These are phyloP conservation scores for Amaranthus tricolor DNA, from an alignment of 179 eudicot species.

Conservation along the genomic window DNA sequence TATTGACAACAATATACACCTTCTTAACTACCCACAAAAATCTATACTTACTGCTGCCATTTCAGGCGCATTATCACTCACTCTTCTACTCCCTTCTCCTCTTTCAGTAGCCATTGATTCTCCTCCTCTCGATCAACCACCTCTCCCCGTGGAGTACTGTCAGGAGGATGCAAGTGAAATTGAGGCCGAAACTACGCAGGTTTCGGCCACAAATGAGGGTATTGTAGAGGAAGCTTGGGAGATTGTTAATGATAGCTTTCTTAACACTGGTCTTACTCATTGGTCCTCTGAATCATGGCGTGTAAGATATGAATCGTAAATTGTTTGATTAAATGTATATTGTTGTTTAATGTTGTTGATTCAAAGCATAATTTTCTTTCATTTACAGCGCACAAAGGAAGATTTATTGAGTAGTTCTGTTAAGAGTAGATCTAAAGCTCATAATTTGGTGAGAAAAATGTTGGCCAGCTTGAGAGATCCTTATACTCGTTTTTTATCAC, in stretches of 20 bases:
- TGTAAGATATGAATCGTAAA: slow-evolving; percentile 32
- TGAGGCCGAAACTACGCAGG: slow-evolving; percentile 23
- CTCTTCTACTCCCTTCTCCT: slow-evolving; percentile 48
- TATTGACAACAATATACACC: neutral
- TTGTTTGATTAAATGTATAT: neutral
- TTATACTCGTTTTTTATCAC: slow-evolving; percentile 84
- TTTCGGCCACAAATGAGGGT: slow-evolving; percentile 46
- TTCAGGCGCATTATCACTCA: slow-evolving; percentile 48
- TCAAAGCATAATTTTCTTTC: slow-evolving; percentile 13
- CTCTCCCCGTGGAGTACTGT: slow-evolving; percentile 29
- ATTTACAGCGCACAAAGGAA: slow-evolving; percentile 67
- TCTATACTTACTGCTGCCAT: slow-evolving; percentile 32
- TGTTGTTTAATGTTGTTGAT: neutral
- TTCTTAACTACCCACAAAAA: slow-evolving; percentile 28
- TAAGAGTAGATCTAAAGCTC: slow-evolving; percentile 77
- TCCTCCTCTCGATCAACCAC: slow-evolving; percentile 7
- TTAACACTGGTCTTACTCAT: slow-evolving; percentile 42
- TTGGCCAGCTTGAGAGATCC: slow-evolving; percentile 85
- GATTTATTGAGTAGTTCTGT: slow-evolving; percentile 61
- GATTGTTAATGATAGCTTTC: slow-evolving; percentile 72
- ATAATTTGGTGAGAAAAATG: slow-evolving; percentile 71
- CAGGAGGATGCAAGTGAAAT: slow-evolving; percentile 34
- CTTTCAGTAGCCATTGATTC: slow-evolving; percentile 36
- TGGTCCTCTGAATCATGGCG: slow-evolving; percentile 90
- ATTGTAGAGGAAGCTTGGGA: slow-evolving; percentile 95